phyloP scores from a whole-genome alignment of 2,329 filamentous ascomycete genomes.

The Diaporthe caulivora region DNA sequence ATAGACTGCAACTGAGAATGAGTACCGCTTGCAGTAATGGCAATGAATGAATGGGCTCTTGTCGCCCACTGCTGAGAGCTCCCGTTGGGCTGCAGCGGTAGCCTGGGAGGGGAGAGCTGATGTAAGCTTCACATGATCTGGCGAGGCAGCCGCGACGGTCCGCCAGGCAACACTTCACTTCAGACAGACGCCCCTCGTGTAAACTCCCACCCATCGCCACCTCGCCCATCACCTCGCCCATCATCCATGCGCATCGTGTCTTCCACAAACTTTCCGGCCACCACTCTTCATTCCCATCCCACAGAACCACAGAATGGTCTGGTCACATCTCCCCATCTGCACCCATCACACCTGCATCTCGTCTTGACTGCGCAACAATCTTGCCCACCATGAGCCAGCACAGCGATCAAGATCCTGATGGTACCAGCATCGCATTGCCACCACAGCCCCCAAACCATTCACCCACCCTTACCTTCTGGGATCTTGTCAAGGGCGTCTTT shows the following conservation, averaged over 20 bases:
- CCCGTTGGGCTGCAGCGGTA: neutral
- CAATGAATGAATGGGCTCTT: neutral
- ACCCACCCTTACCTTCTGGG: slow-evolving; percentile 84
- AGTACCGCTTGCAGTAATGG: too few species aligned
- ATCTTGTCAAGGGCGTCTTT: slow-evolving; percentile 83
- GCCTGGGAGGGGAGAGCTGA: neutral
- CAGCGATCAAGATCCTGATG: slow-evolving; percentile 47
- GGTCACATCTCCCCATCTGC: neutral
- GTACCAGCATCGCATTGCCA: slow-evolving; percentile 67
- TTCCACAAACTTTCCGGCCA: neutral
- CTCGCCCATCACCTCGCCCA: too few species aligned
- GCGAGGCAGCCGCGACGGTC: slow-evolving; percentile 23
- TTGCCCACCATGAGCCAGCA: slow-evolving; percentile 50
- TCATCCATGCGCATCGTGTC: neutral
- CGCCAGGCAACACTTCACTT: slow-evolving; percentile 28
- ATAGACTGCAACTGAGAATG: too few species aligned
- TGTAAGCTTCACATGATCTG: slow-evolving; percentile 33
- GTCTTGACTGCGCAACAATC: neutral
- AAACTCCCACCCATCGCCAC: neutral
- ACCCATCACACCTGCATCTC: neutral
- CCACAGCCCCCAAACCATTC: slow-evolving; percentile 85
- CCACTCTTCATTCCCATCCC: neutral
- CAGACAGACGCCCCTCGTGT: slow-evolving; percentile 13
- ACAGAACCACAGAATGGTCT: neutral
- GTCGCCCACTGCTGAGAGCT: neutral